Conservation (phyloP, 257 asterid species). For the Solanum corneliomulleri region DNA sequence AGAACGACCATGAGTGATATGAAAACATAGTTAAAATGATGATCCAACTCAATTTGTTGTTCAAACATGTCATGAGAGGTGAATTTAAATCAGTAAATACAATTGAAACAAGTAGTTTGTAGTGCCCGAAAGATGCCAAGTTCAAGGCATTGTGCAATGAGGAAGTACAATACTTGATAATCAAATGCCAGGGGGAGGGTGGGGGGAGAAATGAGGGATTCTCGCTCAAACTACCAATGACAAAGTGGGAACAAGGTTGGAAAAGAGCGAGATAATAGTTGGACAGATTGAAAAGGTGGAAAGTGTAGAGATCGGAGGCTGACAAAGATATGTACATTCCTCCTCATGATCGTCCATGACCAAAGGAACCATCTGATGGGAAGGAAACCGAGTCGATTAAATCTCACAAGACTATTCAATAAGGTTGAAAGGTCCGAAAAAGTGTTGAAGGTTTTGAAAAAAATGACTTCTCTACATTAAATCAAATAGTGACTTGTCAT, state of each 20-base stretch:
- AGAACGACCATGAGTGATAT: background rate
- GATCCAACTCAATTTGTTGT: background rate
- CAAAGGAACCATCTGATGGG: background rate
- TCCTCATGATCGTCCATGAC: background rate
- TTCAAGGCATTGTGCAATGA: background rate
- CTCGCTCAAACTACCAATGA: background rate
- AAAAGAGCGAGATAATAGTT: background rate
- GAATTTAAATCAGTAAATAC: no score
- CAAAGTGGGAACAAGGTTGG: background rate
- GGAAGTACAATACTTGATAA: background rate
- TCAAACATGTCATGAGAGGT: background rate
- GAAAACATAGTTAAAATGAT: background rate
- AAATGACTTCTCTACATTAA: background rate
- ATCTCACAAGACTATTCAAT: background rate
- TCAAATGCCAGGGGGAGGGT: no score
- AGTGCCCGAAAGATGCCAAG: background rate
- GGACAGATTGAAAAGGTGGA: background rate
- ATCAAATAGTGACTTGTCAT: background rate
- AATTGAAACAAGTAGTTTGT: background rate
- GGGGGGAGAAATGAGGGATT: no score
- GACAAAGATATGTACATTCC: background rate
- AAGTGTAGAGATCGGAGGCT: background rate
- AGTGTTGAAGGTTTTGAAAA: background rate
- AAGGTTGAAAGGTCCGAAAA: background rate
- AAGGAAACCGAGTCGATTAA: background rate